Conservation (phyloP, 495 filamentous ascomycete genomes). For the Podospora anserina region DNA sequence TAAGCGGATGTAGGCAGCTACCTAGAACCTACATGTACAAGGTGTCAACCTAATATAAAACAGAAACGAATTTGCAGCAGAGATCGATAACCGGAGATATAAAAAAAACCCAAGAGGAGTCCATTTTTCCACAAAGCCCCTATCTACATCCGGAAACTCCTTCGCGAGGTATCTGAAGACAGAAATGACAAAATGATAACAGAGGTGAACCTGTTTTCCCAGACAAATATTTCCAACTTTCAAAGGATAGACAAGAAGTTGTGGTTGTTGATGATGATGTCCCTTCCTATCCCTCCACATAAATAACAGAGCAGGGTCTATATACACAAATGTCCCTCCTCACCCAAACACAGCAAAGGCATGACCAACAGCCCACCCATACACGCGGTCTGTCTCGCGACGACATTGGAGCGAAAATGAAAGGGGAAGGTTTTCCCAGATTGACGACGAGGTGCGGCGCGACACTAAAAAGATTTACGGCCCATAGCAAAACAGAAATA, state of each 20-base stretch:
- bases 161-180: background rate
- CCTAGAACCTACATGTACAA: too few species aligned
- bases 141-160: background rate
- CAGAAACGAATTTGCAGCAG: background rate
- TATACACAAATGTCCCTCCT: background rate
- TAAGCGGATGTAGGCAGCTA: background rate
- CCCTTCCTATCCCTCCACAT: background rate
- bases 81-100: background rate
- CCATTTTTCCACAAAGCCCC: background rate
- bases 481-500: background rate
- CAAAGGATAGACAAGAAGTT: background rate
- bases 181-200: background rate
- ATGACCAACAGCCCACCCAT: background rate
- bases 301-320: background rate
- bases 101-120: background rate
- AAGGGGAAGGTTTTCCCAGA: background rate
- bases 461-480: background rate
- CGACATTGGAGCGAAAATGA: background rate
- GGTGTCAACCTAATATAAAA: background rate
- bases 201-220: background rate
- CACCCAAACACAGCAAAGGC: background rate
- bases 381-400: background rate
- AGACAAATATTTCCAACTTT: background rate
- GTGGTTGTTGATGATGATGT: background rate
- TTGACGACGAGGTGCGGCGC: background rate